Base-by-base conservation (phyloP, 768 basidiomycete genomes). In the Lentinula lateritia region DNA sequence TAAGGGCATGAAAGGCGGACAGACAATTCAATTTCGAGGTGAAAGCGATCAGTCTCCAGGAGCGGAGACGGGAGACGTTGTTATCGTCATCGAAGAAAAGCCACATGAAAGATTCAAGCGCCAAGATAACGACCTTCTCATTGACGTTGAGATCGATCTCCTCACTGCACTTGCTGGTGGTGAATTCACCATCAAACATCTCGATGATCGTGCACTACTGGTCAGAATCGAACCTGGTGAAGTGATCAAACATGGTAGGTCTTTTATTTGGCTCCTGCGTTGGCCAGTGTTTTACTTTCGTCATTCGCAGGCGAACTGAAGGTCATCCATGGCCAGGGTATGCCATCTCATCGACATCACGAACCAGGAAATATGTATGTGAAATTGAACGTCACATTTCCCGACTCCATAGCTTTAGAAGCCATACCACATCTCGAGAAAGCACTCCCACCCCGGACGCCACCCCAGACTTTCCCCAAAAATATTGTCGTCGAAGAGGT, bases 301-400 rank as follows among this genome's bases (percentile, higher is more conserved):
- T 20, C 60, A 20, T 62, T 7, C 50, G 52, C 67, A 95, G 96
- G 90, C 63, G 88, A 90, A 48, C 70, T 95, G 69, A 98, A 97
- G 76, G 88, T 95, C 65, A 89, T 99, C 67, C 84, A 84, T 53
- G 92, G 91, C 5, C 95, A 98, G 76, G 97, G 97, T 64, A 99
- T 99, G 97, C 97, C 96, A 12, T 98, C 97, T 55, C 92, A 92
- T 73, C 88, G 97, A 63, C 96, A 98, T 76, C 97, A 98, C 76
- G 95, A 99, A 71, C 84, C 88, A 43, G 97, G 97, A 42, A 94
- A 98, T 75, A 83, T 99, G 63, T 94, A 85, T 72, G 82, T 99
- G 74, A 90, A 88, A 70, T 76, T 98, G 67, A 80, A 81, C 64
- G 92, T 99, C 70, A 85, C 81, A 62, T 99, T 98, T 86, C 97